Evolutionary conservation across 345 rosid species (phyloP), one percentile per base, ranked within the genome.

Genomic region (Arabis alpina): DNA sequence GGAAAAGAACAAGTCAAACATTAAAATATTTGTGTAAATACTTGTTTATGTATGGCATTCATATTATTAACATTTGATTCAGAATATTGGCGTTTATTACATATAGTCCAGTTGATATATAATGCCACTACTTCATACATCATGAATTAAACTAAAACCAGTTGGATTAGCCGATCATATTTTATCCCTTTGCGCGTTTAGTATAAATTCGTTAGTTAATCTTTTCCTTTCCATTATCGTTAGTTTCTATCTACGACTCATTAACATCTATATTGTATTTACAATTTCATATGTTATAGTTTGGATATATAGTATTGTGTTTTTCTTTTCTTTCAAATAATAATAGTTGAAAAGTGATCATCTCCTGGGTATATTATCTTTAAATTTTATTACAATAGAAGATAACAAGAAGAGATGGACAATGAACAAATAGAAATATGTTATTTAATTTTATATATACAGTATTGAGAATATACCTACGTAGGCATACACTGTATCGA

Each of bases 1-100:
- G 69, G 74, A 68, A 37, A 68, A 25, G 44, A 68, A 61, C 19
- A 54, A 61, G 78, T 75, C 74, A 68, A 75, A 40, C 53, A 45
- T 48, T 61, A 24, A 43, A 52, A 43, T 66, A 66, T 57, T 23
- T 48, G 14, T 42, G 43, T 50, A 59, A 45, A 11, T 34, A 45
- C 16, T 56, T 68, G 12, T 56, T 32, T 56, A 10, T 71, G 54
- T 37, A 15, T 19, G 45, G 1, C 63, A 24, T 62, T 45, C 40
- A 60, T 67, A 19, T 42, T 23, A 14, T 43, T 59, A 68, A 24
- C 61, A 60, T 52, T 44, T 15, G 28, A 44, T 25, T 67, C 30
- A 36, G 32, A 60, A 25, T 58, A 30, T 42, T 43, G 15, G 16
- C 0, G 5, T 25, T 27, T 37, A 61, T 14, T 47, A 41, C 11